Conservation (phyloP, 2,329 filamentous ascomycete species). For the Berkeleyomyces basicola region DNA sequence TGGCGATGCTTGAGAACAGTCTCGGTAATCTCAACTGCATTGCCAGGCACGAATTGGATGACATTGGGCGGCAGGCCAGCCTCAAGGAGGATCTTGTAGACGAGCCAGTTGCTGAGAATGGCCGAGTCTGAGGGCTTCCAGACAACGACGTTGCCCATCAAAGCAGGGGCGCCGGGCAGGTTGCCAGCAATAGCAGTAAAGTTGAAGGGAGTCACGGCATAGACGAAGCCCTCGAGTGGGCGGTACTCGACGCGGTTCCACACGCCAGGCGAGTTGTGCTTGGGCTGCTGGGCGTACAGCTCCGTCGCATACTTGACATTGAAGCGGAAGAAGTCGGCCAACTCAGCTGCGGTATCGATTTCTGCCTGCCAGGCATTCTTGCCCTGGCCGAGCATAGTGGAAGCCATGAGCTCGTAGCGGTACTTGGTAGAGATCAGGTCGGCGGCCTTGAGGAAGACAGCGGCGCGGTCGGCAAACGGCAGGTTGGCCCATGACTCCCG, state of each 20-base stretch:
- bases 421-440: constrained; percentile 86
- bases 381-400: constrained; percentile 89
- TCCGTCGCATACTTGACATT: constrained; percentile 90
- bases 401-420: constrained; percentile 89
- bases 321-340: constrained; percentile 85
- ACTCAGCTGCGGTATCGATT: constrained; percentile 86
- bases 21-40: constrained; percentile 70
- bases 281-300: constrained; percentile 73
- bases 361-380: constrained; percentile 99
- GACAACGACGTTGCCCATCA: constrained; percentile 86
- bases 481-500: constrained; percentile 73
- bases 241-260: constrained; percentile 90
- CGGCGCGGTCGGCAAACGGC: constrained; percentile 78
- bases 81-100: constrained; percentile 81
- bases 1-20: constrained; percentile 58
- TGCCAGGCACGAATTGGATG: constrained; percentile 84
- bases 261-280: constrained; percentile 63
- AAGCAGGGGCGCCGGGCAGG: constrained; percentile 62
- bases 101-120: constrained; percentile 77
- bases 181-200: constrained; percentile 92
- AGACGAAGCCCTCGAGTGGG: constrained; percentile 86
- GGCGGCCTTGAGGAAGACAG: constrained; percentile 89
- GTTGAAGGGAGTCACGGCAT: constrained; percentile 89
- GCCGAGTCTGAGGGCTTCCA: constrained; percentile 93
- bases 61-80: constrained; percentile 79